phyloP scores from a whole-genome alignment of 768 basidiomycete genomes.

The Auricularia cornea region DNA sequence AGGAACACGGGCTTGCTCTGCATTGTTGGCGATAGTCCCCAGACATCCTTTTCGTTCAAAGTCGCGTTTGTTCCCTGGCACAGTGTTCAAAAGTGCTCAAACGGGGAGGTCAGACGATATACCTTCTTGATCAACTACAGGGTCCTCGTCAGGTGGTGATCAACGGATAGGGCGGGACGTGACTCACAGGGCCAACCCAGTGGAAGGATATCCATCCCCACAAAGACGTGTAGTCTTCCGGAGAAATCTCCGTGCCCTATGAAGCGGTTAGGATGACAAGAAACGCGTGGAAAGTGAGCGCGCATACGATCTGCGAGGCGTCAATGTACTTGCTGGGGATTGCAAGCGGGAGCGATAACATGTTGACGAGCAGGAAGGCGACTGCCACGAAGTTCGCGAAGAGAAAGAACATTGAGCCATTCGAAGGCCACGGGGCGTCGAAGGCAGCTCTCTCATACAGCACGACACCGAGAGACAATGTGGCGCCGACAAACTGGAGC shows the following conservation, averaged over 20 bases:
- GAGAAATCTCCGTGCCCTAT: conserved; percentile 49
- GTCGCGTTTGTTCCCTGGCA: conserved; percentile 41
- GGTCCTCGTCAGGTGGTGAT: neutral
- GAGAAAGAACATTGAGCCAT: neutral
- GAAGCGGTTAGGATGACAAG: neutral
- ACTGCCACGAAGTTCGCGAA: neutral
- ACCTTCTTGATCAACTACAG: conserved; percentile 39
- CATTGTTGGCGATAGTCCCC: conserved; percentile 58
- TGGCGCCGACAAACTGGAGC: conserved; percentile 12
- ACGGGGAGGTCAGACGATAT: too few species aligned
- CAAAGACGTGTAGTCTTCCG: conserved; percentile 70
- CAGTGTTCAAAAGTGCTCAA: neutral
- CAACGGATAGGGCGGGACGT: too few species aligned
- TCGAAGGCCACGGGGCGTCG: neutral
- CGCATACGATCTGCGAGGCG: neutral
- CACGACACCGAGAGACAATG: conserved; percentile 10
- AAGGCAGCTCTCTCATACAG: conserved; percentile 5
- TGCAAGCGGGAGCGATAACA: neutral
- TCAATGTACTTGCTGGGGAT: neutral
- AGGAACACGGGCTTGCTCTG: conserved; percentile 58
- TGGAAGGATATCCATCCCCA: conserved; percentile 63
- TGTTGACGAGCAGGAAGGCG: neutral
- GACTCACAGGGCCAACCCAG: conserved; percentile 50
- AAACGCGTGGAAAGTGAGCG: neutral
- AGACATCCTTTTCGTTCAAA: conserved; percentile 63